These are phyloP conservation scores for Pseudozyma tsukubaensis DNA, from an alignment of 1,284 basidiomycete genomes.

Conservation along the genomic window DNA sequence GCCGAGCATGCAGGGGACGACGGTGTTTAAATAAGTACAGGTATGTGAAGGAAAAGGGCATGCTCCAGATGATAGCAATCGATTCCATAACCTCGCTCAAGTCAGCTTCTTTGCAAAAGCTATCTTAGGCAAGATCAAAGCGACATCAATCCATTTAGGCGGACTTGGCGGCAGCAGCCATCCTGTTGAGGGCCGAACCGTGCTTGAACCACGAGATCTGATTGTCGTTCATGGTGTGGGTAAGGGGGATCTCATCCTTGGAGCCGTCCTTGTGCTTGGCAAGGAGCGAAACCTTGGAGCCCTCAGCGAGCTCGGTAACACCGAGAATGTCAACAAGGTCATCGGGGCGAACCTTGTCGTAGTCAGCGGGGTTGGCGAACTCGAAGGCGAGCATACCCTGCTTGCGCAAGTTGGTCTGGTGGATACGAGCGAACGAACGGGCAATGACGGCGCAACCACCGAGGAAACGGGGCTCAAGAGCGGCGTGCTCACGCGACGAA, in stretches of 20 bases:
- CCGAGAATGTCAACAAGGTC: conserved; percentile 65
- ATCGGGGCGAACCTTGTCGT: conserved; percentile 65
- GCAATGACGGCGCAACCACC: conserved; percentile 95
- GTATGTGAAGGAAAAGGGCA: conserved; percentile 11
- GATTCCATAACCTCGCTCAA: not conserved
- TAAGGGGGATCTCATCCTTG: conserved; percentile 64
- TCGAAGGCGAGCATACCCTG: conserved; percentile 66
- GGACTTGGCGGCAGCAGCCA: conserved; percentile 59
- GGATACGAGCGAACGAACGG: conserved; percentile 96
- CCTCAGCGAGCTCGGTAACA: conserved; percentile 63
- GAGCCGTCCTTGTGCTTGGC: conserved; percentile 66
- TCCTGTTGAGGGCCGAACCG: conserved; percentile 66
- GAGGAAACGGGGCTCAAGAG: conserved; percentile 95
- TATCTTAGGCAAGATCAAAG: not conserved
- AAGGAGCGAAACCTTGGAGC: conserved; percentile 61
- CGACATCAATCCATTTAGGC: conserved; percentile 20
- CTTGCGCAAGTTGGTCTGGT: conserved; percentile 93
- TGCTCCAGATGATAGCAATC: conserved; percentile 5
- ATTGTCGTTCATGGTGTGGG: conserved; percentile 67
- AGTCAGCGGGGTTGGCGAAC: conserved; percentile 65
- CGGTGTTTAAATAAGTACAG: conserved; percentile 29
- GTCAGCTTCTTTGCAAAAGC: not conserved
- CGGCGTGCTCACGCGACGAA: conserved; percentile 96
- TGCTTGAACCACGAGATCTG: conserved; percentile 68
- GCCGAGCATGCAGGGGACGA: conserved; percentile 24